These are phyloP conservation scores for Pseudonitzschia pungens DNA, from an alignment of 108 stramenopile species.

Conservation along the genomic window DNA sequence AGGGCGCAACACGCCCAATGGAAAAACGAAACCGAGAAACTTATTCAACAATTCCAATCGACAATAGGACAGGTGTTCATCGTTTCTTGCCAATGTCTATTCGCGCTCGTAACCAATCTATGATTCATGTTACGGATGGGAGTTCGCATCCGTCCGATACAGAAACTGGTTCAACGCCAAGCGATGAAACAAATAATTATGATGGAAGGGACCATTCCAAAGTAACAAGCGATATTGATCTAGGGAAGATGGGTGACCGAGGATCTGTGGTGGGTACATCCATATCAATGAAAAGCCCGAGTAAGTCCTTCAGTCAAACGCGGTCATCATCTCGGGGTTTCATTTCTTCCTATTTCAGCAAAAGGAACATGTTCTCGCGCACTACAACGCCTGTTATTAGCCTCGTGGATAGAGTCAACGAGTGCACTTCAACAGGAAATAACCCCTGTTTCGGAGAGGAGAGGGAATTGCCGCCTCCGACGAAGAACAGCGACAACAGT, in stretches of 20 bases:
- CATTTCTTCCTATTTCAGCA: background rate
- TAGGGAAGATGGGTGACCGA: background rate
- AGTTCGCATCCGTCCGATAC: background rate
- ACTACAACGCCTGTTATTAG: background rate
- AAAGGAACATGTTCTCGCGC: background rate
- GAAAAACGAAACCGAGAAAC: background rate
- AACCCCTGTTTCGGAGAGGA: background rate
- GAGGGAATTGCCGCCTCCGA: background rate
- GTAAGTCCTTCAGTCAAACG: background rate
- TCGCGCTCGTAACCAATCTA: background rate
- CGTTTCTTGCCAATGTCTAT: background rate
- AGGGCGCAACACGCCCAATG: background rate
- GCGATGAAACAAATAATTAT: background rate
- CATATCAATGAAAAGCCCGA: too few relatives aligned
- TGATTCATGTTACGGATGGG: background rate
- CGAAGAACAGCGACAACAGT: background rate
- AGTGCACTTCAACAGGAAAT: background rate
- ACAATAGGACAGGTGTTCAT: background rate
- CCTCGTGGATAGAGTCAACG: constrained; percentile 4
- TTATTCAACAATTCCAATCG: constrained; percentile 2
- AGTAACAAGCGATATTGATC: background rate
- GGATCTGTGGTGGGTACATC: background rate
- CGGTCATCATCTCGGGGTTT: background rate
- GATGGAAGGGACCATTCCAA: background rate
- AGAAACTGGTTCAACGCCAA: constrained; percentile 11